phyloP scores from a whole-genome alignment of 2,329 filamentous ascomycete species.

The Dissoconium aciculare region DNA sequence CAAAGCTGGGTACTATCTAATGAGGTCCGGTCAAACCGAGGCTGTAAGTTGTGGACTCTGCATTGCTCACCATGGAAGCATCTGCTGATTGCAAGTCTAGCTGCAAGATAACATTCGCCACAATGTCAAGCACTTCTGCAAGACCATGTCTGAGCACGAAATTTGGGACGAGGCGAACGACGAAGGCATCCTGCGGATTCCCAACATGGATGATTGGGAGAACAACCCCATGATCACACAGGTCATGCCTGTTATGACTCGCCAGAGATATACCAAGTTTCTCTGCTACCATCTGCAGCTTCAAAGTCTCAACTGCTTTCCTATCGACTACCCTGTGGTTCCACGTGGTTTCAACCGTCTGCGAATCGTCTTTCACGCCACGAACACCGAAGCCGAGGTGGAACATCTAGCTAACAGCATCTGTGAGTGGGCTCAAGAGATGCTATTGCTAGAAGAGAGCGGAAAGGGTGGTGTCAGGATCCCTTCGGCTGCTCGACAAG shows the following conservation, averaged over 20 bases:
- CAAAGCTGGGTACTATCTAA: constrained; percentile 1
- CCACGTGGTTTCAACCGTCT: constrained; percentile 1
- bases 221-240: constrained; percentile 1
- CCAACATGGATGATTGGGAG: constrained; percentile 3
- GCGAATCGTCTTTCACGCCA: constrained; percentile 2
- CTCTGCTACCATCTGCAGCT: constrained; percentile 1
- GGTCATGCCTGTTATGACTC: constrained; percentile 1
- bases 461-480: background rate
- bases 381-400: constrained; percentile 3
- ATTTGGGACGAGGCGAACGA: constrained; percentile 1
- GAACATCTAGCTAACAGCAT: constrained; percentile 1
- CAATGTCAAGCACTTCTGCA: constrained; percentile 2
- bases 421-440: constrained; percentile 3
- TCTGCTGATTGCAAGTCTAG: too few relatives aligned
- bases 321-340: constrained; percentile 3
- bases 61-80: too few relatives aligned
- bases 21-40: background rate
- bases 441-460: constrained; percentile 2
- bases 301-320: background rate
- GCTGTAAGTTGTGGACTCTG: background rate
- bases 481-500: too few relatives aligned
- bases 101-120: background rate
- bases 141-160: background rate
- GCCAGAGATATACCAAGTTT: background rate
- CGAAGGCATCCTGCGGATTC: background rate